Percentiles rank a stretch among this genome's conserved stretches.
Evolutionary conservation across 2,329 filamentous ascomycete genomes (phyloP).

Genomic region (Sporothrix humicola): DNA sequence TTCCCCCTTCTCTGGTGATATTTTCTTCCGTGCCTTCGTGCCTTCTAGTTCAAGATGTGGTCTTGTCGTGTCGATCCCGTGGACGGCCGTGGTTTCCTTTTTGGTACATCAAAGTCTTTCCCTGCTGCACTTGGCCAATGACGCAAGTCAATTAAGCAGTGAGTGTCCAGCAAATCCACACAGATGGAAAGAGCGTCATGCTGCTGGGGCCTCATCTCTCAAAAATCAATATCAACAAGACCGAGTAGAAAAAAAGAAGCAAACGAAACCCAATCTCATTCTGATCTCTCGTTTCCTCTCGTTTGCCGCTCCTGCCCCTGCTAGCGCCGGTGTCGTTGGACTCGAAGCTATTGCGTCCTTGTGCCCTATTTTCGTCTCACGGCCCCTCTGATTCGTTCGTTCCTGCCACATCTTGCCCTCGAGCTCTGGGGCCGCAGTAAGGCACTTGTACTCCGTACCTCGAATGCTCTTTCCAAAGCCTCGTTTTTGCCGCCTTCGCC

Average conservation of each 20-base stretch:
- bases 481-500: slow-evolving; percentile 6
- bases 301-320: slow-evolving; percentile 2
- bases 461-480: not conserved
- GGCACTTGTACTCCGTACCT: not conserved
- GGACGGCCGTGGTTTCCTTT: slow-evolving; percentile 15
- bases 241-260: not conserved
- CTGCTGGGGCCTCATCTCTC: not conserved
- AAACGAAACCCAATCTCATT: slow-evolving; percentile 12
- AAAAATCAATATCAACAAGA: not conserved
- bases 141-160: slow-evolving; percentile 28
- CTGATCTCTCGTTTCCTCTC: slow-evolving; percentile 10
- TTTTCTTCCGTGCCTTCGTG: not conserved
- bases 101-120: not conserved
- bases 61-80: slow-evolving; percentile 16
- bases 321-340: slow-evolving; percentile 20
- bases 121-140: slow-evolving; percentile 26
- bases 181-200: not conserved
- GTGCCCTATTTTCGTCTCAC: slow-evolving; percentile 13
- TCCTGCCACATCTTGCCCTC: slow-evolving; percentile 7
- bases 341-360: slow-evolving; percentile 10
- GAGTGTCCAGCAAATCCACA: not conserved
- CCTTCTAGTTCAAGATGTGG: not conserved
- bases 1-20: not conserved
- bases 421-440: not conserved
- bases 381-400: slow-evolving; percentile 18